Base-by-base conservation (phyloP, 2,329 filamentous ascomycete species). In the Scortechinia acanthostroma region DNA sequence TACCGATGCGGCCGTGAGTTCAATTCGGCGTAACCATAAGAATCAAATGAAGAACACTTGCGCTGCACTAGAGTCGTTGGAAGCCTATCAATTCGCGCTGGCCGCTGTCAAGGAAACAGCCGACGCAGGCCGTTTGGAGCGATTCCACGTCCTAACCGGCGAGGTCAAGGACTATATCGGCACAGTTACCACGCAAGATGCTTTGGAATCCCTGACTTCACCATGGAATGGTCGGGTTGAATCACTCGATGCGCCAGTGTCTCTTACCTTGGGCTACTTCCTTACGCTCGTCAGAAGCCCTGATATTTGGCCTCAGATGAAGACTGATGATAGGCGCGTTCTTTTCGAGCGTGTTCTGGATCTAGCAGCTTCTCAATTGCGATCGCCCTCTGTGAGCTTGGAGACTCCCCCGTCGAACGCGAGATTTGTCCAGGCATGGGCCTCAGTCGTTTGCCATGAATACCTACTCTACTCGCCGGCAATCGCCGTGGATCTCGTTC, bases 211-310 rank as follows among this genome's bases (percentile, higher is more conserved):
- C 15, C 52, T 56, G 47, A 49, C 48, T n/a, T 49, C 50, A 1
- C 52, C 55, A 3, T 67, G 64, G 64, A 52, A 66, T 51, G 63
- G 64, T 19, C 59, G 59, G 14, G 51, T 56, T 22, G 60, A 66
- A 20, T 58, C 55, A 10, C 43, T 67, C n/a, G 47, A 53, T 22
- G 58, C 58, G 14, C 49, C 55, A 15, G 46, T 47, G 4, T 53
- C 53, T 20, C 58, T 64, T 42, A 55, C 53, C 15, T 47, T 64
- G 44, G 62, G 58, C 4, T 64, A 61, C 42, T 52, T 64, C 20
- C 45, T 61, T 42, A 54, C 55, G 2, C 51, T 66, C 16, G 48
- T 65, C 10, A 54, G 56, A 21, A 54, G 50, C 20, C 61, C 61
- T 3, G 46, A 53, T 19, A 46, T 57, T 14, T 60, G 62, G 58